phyloP scores from a whole-genome alignment of 345 rosid genomes.

The Eucalyptus polyanthemos region DNA sequence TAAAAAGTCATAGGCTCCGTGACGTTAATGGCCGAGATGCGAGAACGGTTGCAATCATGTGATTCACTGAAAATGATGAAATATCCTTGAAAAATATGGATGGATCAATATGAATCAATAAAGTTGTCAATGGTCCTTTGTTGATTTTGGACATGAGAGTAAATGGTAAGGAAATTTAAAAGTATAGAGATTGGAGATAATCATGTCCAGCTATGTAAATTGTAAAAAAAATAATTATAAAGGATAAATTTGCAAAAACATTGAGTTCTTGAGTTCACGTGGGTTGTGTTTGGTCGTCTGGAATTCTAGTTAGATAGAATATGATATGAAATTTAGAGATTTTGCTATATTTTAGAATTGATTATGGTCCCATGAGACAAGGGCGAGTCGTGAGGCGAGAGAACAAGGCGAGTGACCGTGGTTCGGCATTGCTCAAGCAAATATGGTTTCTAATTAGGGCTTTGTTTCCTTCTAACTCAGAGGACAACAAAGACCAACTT shows the following conservation, averaged over 20 bases:
- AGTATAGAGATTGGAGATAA: neutral
- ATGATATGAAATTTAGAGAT: too few species aligned
- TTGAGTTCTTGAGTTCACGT: neutral
- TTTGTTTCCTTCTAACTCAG: too few species aligned
- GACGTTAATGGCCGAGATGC: neutral
- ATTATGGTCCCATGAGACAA: too few species aligned
- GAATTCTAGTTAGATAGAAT: too few species aligned
- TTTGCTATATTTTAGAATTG: too few species aligned
- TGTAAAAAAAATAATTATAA: neutral
- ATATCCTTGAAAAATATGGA: neutral
- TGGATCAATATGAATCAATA: neutral
- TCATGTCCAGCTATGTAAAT: neutral
- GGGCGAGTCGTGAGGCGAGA: too few species aligned
- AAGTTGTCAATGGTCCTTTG: neutral
- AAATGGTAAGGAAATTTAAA: neutral
- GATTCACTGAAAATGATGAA: neutral
- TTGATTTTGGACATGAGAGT: neutral
- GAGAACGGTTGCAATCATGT: neutral
- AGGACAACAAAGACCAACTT: too few species aligned
- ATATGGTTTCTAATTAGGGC: too few species aligned
- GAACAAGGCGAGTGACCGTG: too few species aligned
- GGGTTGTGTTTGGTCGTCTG: accelerated
- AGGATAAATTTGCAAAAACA: neutral
- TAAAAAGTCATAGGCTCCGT: neutral
- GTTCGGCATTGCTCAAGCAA: too few species aligned